These are phyloP conservation scores for Mycena indigotica DNA, from an alignment of 768 basidiomycete species.

Conservation along the genomic window DNA sequence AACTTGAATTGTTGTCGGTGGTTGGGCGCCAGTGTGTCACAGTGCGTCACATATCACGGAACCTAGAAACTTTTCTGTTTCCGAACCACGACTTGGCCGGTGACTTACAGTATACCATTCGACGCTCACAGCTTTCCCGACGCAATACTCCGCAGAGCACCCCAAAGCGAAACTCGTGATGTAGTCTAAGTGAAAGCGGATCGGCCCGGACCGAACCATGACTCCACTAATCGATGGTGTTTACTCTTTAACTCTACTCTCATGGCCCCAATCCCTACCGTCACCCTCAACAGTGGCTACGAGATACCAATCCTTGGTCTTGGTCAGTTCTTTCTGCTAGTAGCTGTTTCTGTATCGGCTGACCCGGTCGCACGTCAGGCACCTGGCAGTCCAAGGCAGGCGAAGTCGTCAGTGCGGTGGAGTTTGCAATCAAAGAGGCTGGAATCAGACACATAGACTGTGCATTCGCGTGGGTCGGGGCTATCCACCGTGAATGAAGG, in stretches of 20 bases:
- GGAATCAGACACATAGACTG: constrained; percentile 82
- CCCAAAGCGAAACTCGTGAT: too few relatives aligned
- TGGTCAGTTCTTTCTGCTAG: constrained; percentile 43
- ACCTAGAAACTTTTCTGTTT: too few relatives aligned
- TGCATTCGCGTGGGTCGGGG: constrained; percentile 38
- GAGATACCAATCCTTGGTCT: constrained; percentile 61
- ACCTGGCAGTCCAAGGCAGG: constrained; percentile 82
- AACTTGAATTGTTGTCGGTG: too few relatives aligned
- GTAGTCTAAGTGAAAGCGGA: too few relatives aligned
- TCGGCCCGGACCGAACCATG: too few relatives aligned
- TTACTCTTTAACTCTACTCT: neutral
- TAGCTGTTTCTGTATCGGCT: too few relatives aligned
- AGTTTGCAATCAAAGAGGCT: constrained; percentile 66
- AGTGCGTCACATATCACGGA: too few relatives aligned
- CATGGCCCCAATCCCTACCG: constrained; percentile 43
- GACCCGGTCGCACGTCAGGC: constrained; percentile 41
- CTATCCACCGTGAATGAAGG: constrained; percentile 26
- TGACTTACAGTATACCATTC: too few relatives aligned
- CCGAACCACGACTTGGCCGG: too few relatives aligned
- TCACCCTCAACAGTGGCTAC: constrained; percentile 64
- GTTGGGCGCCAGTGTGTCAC: too few relatives aligned
- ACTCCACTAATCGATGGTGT: neutral
- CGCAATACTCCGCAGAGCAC: too few relatives aligned
- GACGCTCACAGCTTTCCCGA: too few relatives aligned
- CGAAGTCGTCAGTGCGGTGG: constrained; percentile 72